Evolutionary conservation across 2,329 filamentous ascomycete species (phyloP).

Genomic region (Ophiostoma quercus): DNA sequence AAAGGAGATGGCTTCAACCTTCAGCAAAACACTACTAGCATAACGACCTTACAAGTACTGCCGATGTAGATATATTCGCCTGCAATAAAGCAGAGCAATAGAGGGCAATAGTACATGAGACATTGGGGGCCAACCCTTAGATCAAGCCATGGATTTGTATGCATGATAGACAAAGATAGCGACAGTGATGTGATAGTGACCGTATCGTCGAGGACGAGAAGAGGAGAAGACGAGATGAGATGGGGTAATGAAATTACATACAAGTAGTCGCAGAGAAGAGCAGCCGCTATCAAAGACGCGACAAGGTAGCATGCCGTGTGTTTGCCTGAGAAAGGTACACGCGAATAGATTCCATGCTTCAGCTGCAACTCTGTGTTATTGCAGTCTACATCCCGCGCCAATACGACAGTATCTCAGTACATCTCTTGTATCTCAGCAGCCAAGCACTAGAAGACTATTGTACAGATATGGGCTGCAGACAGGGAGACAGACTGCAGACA

Average conservation of each 20-base stretch:
- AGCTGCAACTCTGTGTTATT: background rate
- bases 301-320: background rate
- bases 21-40: background rate
- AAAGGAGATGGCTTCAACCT: background rate
- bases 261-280: background rate
- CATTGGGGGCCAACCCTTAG: background rate
- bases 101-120: background rate
- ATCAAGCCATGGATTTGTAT: background rate
- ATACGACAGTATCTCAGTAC: background rate
- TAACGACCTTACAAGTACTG: background rate
- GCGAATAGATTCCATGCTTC: background rate
- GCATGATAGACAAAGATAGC: background rate
- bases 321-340: background rate
- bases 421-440: background rate
- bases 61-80: too few relatives aligned
- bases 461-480: too few relatives aligned
- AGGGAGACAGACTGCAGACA: background rate
- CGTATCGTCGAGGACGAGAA: too few relatives aligned
- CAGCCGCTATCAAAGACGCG: background rate
- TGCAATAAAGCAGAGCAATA: too few relatives aligned
- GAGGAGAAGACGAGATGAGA: background rate
- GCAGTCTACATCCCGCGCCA: background rate
- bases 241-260: background rate
- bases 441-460: too few relatives aligned
- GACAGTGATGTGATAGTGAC: background rate